Evolutionary conservation across 352 stramenopile species (phyloP), one percentile per base, ranked within the genome.

Genomic region (Globisporangium takayamanum): DNA sequence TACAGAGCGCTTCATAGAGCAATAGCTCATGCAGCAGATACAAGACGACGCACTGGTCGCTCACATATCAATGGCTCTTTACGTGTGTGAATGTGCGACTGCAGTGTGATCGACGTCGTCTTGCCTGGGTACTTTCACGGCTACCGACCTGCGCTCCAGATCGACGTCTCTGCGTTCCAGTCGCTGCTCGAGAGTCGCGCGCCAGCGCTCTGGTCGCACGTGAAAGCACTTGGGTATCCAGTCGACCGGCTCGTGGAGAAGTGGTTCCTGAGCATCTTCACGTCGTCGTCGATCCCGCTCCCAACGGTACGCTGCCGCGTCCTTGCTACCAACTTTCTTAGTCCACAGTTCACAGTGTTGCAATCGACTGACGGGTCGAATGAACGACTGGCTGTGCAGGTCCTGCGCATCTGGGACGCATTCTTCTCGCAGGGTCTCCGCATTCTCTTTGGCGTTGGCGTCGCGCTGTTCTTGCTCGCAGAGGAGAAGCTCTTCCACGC

Each of bases 211-310:
- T 62, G 59, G 37, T 70, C 73, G 0, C 80, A 92, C 52, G 52
- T 92, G 50, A 48, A 65, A 47, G 67, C 72, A 7, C 56, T 92
- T 1, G 55, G 66, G 2, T 89, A 89, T 45, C 66, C 77, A 18
- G 55, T 91, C n/a, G 74, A 75, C 39, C 72, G 66, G 15, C 66
- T 78, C 20, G 69, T 83, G 7, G 79, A 92, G 68, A 68, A 72
- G 5, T 92, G 83, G 80, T 91, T 91, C 52, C 58, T 92, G 41
- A 91, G 72, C 26, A 42, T 92, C 16, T 92, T 91, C 53, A 92
- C 83, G 8, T 71, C 69, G 8, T 87, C 80, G 2, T 63, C 71
- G 10, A 70, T 92, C 18, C 83, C 83, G 8, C 59, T 92, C 3
- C 78, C 80, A 20, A 92, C 80, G n/a, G 80, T 89, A 63, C 37